Base-by-base conservation (phyloP, 768 basidiomycete species). In the Pleurotus djamor region DNA sequence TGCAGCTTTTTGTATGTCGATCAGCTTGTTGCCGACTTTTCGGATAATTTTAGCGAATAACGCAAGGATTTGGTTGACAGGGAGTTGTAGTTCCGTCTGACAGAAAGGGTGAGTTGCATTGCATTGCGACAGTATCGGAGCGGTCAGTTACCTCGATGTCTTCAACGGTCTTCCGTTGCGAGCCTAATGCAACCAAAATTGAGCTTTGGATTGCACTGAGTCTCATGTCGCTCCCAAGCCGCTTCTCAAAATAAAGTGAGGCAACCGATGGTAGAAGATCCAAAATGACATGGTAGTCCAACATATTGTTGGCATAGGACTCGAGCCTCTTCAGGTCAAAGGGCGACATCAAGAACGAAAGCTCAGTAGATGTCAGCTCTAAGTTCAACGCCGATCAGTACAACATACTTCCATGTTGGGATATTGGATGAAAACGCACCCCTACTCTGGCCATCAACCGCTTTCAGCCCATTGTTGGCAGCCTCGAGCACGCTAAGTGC, bases 241-340 rank as follows among this genome's bases (percentile, higher is more conserved):
- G 82, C 64, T 79, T 82, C 65, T 93, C 86, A 71, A 98, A 99
- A 75, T 89, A 96, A 12, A 98, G 78, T n/a, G 81, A 74, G 2
- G 94, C 86, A 38, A 94, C 74, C 0, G 78, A 82, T 0, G 97
- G 96, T 13, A 99, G 80, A 28, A 98, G 79, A 71, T 99, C 97
- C 43, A 98, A 80, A 59, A 98, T 84, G 65, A 96, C 94, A 69
- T 98, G 97, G 67, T 96, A 98, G 72, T 98, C 97, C 44, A 98
- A 81, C 85, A 91, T 88, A 69, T 94, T 94, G 71, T 97, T 95
- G 0, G 94, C 91, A 64, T 99, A 99, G 4, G 96, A 92, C 65
- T 96, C 91, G 12, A 99, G 82, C 1, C 97, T 89, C 71, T 98
- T 98, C 65, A 98, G 81, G 72, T 98, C 97, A 70, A 96, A 98